Evolutionary conservation across 306 rosid species (phyloP).

Genomic region (Senna siamea): DNA sequence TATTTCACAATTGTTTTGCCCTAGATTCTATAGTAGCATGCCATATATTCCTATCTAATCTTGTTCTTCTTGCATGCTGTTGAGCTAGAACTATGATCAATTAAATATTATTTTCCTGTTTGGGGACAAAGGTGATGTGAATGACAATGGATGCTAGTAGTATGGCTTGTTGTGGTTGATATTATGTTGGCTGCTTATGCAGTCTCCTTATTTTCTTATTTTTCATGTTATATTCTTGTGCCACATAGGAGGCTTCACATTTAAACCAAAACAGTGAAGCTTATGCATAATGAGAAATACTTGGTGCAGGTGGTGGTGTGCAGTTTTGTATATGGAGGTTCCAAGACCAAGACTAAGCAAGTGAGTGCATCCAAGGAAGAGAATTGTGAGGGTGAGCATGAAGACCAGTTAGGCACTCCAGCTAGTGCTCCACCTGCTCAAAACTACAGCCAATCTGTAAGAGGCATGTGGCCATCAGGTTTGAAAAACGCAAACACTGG

Average conservation of each 20-base stretch:
- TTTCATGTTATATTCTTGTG: not conserved
- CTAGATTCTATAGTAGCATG: not conserved
- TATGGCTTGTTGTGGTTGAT: too few species aligned
- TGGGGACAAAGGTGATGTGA: too few species aligned
- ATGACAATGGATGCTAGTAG: too few species aligned
- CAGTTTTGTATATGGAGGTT: constrained; percentile 77
- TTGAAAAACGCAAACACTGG: constrained; percentile 71
- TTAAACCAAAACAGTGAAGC: not conserved
- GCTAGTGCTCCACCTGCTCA: constrained; percentile 58
- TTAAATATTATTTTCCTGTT: too few species aligned
- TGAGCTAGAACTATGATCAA: too few species aligned
- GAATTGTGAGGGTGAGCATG: constrained; percentile 56
- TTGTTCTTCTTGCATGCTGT: constrained; percentile 10
- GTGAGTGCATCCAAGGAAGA: constrained; percentile 46
- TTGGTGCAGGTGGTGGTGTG: constrained; percentile 82
- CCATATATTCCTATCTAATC: not conserved
- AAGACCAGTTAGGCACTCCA: constrained; percentile 59
- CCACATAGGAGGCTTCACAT: constrained; percentile 22
- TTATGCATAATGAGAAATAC: not conserved
- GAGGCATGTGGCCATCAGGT: constrained; percentile 67
- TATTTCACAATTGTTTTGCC: constrained; percentile 22
- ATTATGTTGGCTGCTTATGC: too few species aligned
- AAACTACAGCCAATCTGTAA: constrained; percentile 56
- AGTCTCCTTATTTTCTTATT: not conserved
- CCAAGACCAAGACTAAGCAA: constrained; percentile 69